Conservation (phyloP, 2,329 filamentous ascomycete species). For the Ilyonectria sp. region DNA sequence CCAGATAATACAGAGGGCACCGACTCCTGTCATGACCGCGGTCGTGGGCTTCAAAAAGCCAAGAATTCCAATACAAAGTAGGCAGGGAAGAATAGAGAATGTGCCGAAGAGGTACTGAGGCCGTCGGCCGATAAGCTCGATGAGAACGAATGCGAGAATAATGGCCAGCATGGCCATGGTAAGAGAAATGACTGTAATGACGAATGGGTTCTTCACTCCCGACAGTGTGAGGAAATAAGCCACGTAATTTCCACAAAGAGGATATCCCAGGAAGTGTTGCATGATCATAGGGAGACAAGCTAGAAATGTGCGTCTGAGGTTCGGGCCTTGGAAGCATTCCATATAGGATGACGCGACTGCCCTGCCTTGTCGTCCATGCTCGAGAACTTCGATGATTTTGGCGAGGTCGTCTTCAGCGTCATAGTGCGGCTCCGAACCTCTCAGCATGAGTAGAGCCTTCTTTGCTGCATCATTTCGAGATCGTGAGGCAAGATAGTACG, state of each 20-base stretch:
- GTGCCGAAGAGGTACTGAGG: conserved; percentile 6
- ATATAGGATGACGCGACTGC: not conserved
- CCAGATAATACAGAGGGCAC: conserved; percentile 14
- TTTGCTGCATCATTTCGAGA: not conserved
- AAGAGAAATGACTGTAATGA: conserved; percentile 14
- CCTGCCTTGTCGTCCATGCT: not conserved
- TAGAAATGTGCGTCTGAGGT: conserved; percentile 4
- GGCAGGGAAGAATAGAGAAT: conserved; percentile 1
- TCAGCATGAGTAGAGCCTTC: not conserved
- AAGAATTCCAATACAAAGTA: conserved; percentile 3
- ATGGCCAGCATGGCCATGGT: not conserved
- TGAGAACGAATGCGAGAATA: conserved; percentile 5
- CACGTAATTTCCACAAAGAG: conserved; percentile 15
- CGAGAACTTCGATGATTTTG: not conserved
- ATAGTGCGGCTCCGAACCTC: not conserved
- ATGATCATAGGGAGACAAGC: conserved; percentile 9
- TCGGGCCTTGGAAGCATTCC: conserved; percentile 10
- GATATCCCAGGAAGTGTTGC: conserved; percentile 13
- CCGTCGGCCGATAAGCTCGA: conserved; percentile 4
- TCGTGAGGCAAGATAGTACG: conserved; percentile 1
- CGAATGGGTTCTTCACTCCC: not conserved
- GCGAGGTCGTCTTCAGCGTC: not conserved
- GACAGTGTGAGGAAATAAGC: conserved; percentile 15
- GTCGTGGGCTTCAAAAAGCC: not conserved
- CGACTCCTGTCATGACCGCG: not conserved